Base-by-base conservation (phyloP, 192 early-diverging fungal genomes). In the Coemansia sp. region DNA sequence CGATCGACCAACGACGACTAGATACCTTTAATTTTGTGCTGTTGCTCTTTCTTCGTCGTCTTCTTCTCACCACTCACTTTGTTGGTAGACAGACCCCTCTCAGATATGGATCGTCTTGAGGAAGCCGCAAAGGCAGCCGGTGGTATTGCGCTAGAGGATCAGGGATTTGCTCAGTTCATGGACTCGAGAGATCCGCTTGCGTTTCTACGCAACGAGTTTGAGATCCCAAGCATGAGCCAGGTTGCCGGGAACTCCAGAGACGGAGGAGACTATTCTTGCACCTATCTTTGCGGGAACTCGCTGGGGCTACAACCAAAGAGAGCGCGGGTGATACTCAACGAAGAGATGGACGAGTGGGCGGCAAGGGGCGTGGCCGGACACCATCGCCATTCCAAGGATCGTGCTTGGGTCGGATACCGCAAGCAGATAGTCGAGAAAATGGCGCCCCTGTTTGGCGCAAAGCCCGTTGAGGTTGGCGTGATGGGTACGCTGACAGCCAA, bases 201-300 rank as follows among this genome's bases (percentile, higher is more conserved):
- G 15, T 42, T 64, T 8, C 76, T 91, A 48, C 87, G 92, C 67
- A 65, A 65, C 54, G 90, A 94, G 76, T 94, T 94, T 83, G 75
- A 59, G 21, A 87, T 93, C 39, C 93, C 93, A 15, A 87, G 77
- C 13, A 56, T 79, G 21, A 70, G 64, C 42, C 76, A 91, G 23
- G 72, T 87, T 5, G 65, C 81, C 5, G 81, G 75, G 44, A 16
- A 16, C 44, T 44, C 15, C 44, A 23, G 41, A 7, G 70, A 85
- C 19, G 79, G 77, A 16, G 39, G 41, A 8, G 71, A 85, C 26
- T 77, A 80, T 16, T 49, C 70, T 19, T 87, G 84, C 52, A 81
- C 89, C 12, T 99, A 99, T 75, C 83, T 99, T 56, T 93, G 94
- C 76, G 97, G 97, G 23, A 98, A 99, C 84, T 97, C 95, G 9